Conservation (phyloP, 2,329 filamentous ascomycete species). For the Botrytis pseudocinerea region DNA sequence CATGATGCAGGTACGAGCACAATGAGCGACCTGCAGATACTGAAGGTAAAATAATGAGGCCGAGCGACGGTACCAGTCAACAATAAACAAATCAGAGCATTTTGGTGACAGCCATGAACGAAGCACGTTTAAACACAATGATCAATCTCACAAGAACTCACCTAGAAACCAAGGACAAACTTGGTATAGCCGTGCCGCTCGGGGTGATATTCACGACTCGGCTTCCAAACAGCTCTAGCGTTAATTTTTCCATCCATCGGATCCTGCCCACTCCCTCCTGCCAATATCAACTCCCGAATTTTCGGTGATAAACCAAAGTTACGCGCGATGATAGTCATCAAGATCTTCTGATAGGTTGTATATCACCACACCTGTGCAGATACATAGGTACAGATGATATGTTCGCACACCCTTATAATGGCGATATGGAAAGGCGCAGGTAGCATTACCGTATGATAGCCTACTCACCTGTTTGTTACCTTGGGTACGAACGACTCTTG, state of each 20-base stretch:
- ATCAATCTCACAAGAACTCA: conserved; percentile 1
- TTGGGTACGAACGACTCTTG: conserved; percentile 3
- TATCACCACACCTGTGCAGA: background rate
- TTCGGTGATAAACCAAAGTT: background rate
- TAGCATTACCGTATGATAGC: conserved; percentile 12
- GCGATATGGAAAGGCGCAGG: conserved; percentile 16
- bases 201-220: background rate
- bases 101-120: background rate
- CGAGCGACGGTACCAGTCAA: background rate
- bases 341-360: conserved; percentile 3
- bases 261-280: background rate
- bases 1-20: conserved; percentile 22
- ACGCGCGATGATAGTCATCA: background rate
- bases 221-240: background rate
- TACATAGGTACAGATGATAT: background rate
- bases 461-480: background rate
- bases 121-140: background rate
- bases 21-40: conserved; percentile 14
- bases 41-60: conserved; percentile 1
- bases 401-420: background rate
- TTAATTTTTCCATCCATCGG: conserved; percentile 7
- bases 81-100: conserved; percentile 14
- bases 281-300: conserved; percentile 12
- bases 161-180: background rate
- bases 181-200: conserved; percentile 11